Evolutionary conservation across 2,329 filamentous ascomycete species (phyloP).

Genomic region (Stagonosporopsis rhizophila): DNA sequence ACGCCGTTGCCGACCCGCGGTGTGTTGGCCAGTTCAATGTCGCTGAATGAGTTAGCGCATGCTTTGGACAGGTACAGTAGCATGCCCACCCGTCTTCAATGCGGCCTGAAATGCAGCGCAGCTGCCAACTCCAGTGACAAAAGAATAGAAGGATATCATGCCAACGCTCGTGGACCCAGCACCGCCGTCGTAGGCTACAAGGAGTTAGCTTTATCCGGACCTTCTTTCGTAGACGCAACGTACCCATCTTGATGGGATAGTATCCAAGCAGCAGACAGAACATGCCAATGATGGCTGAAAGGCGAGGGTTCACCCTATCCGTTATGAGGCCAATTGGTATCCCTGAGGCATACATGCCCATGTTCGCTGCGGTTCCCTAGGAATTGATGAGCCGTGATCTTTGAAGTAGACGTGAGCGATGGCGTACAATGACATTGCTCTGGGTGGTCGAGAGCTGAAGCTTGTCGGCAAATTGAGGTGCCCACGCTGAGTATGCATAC

Average conservation of each 20-base stretch:
- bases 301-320: constrained; percentile 80
- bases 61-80: too few relatives aligned
- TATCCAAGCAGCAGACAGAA: constrained; percentile 79
- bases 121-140: constrained; percentile 84
- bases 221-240: background rate
- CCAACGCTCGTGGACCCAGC: constrained; percentile 62
- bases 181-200: constrained; percentile 73
- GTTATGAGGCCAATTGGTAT: constrained; percentile 89
- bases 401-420: background rate
- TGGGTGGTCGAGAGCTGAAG: constrained; percentile 90
- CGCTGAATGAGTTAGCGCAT: constrained; percentile 57
- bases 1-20: constrained; percentile 91
- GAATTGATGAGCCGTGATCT: constrained; percentile 31
- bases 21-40: constrained; percentile 92
- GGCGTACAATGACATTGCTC: constrained; percentile 83
- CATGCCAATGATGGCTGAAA: constrained; percentile 77
- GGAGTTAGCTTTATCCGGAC: constrained; percentile 31
- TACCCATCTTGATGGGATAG: constrained; percentile 75
- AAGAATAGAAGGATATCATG: constrained; percentile 80
- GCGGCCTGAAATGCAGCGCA: constrained; percentile 90
- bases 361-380: constrained; percentile 72
- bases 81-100: constrained; percentile 71
- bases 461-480: constrained; percentile 88
- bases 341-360: constrained; percentile 93
- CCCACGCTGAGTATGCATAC: constrained; percentile 99